Conservation (phyloP, 1,284 basidiomycete species). For the Tilletia setariae region DNA sequence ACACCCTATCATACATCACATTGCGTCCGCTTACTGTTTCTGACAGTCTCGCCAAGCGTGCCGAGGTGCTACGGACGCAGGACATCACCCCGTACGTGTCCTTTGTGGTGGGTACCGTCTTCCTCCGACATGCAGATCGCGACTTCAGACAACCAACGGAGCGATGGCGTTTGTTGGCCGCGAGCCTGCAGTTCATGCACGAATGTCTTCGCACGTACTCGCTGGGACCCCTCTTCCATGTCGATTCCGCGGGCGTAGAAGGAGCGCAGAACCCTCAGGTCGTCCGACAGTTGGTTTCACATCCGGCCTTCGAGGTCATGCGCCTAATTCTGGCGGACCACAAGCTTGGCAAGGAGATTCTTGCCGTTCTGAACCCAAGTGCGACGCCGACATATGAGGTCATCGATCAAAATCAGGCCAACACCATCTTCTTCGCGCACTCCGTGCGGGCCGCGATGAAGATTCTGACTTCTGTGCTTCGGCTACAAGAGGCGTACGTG, state of each 20-base stretch:
- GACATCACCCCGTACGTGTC: conserved; percentile 70
- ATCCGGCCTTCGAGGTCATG: conserved; percentile 86
- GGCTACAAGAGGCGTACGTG: conserved; percentile 82
- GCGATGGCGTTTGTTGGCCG: conserved; percentile 80
- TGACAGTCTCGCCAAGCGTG: not conserved
- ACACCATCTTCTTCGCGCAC: conserved; percentile 61
- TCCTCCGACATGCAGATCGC: conserved; percentile 61
- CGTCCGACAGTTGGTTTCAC: conserved; percentile 59
- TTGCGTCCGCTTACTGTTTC: not conserved
- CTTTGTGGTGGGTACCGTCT: conserved; percentile 86
- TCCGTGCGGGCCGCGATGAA: conserved; percentile 2
- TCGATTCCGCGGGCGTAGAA: conserved; percentile 24
- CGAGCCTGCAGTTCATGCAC: conserved; percentile 80
- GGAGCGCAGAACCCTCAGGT: conserved; percentile 42
- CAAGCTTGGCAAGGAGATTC: conserved; percentile 67
- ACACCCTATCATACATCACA: not conserved
- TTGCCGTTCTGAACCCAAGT: conserved; percentile 65
- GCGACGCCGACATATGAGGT: conserved; percentile 49
- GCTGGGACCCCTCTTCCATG: conserved; percentile 24
- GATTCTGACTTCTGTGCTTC: conserved; percentile 63
- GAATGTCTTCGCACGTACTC: conserved; percentile 67
- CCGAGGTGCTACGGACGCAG: conserved; percentile 19
- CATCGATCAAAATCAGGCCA: conserved; percentile 69
- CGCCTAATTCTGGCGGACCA: conserved; percentile 72
- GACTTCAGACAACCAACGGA: conserved; percentile 74